Evolutionary conservation across 164 flowering plant species (phyloP).

Genomic region (Chimonanthus praecox): DNA sequence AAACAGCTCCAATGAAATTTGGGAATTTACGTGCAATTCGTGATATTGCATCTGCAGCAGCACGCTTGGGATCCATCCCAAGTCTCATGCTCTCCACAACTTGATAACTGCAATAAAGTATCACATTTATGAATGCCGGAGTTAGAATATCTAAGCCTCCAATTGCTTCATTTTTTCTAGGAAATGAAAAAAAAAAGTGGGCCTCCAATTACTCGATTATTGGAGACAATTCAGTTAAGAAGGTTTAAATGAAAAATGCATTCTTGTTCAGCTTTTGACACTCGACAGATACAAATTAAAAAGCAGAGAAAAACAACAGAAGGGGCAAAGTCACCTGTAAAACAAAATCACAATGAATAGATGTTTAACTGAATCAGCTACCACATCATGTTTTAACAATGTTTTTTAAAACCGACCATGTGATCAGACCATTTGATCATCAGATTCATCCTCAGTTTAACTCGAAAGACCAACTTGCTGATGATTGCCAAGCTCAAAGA

Average conservation of each 20-base stretch:
- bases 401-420: no score
- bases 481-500: no score
- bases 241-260: background rate
- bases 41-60: conserved; percentile 76
- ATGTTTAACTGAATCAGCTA: no score
- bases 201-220: background rate
- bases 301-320: no score
- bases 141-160: background rate
- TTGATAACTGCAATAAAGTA: conserved; percentile 59
- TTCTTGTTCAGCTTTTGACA: background rate
- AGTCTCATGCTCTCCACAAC: conserved; percentile 93
- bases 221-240: background rate
- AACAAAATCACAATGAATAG: no score
- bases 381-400: no score
- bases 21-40: conserved; percentile 80
- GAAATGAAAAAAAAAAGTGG: background rate
- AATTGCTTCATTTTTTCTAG: background rate
- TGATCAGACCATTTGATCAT: no score
- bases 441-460: no score
- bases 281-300: no score
- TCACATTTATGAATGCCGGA: background rate
- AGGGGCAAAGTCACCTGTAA: no score
- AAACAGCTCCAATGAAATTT: conserved; percentile 82
- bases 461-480: no score
- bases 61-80: conserved; percentile 80